Evolutionary conservation across 805 yeast genomes (phyloP).

Genomic region (Ogataea parapolymorpha): DNA sequence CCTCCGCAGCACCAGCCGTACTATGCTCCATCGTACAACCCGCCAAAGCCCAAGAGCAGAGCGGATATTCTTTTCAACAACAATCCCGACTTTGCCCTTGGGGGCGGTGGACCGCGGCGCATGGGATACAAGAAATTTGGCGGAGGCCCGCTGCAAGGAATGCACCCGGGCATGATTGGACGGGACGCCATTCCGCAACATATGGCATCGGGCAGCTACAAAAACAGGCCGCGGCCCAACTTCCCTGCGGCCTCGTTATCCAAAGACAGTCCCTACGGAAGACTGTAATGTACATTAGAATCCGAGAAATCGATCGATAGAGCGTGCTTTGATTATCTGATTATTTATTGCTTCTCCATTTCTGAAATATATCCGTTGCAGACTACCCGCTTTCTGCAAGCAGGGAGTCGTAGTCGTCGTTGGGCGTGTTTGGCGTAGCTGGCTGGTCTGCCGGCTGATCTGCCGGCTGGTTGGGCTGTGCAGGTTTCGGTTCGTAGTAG

Average conservation of each 20-base stretch:
- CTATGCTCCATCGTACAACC: constrained; percentile 10
- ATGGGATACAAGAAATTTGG: constrained; percentile 27
- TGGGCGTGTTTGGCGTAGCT: background rate
- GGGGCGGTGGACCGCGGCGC: constrained; percentile 14
- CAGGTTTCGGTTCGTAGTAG: constrained; percentile 20
- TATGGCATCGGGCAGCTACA: constrained; percentile 19
- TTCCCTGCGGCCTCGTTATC: constrained; percentile 41
- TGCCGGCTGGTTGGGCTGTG: constrained; percentile 1
- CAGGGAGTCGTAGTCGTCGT: constrained; percentile 3
- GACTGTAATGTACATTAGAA: constrained; percentile 17
- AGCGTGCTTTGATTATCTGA: constrained; percentile 1
- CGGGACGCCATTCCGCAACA: constrained; percentile 19
- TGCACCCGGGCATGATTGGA: constrained; percentile 11
- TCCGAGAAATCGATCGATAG: constrained; percentile 1
- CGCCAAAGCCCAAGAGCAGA: constrained; percentile 20
- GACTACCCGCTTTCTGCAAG: constrained; percentile 7
- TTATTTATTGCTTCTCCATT: constrained; percentile 8
- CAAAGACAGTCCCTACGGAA: constrained; percentile 43
- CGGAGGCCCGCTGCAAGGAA: constrained; percentile 6
- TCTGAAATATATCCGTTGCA: constrained; percentile 6
- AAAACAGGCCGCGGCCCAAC: constrained; percentile 28
- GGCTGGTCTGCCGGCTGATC: background rate
- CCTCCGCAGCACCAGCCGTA: constrained; percentile 12
- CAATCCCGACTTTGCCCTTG: constrained; percentile 46
- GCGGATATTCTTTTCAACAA: constrained; percentile 43